Evolutionary conservation across 768 basidiomycete genomes (phyloP), one percentile per base, ranked within the genome.

Genomic region (Xerocomus brunneocitrinus): DNA sequence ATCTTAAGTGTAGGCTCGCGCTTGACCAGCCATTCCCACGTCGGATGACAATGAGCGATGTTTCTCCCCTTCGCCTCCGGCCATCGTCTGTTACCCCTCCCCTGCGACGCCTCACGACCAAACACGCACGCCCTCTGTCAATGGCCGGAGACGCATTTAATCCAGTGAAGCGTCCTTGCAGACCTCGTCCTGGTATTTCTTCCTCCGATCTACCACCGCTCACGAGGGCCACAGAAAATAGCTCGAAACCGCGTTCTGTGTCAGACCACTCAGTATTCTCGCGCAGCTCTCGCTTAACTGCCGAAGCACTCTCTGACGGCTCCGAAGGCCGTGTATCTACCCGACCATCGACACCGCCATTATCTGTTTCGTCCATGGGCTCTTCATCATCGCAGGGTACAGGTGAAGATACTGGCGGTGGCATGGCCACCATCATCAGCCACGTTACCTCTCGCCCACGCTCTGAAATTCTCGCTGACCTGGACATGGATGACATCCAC

Each of bases 341-440:
- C n/a, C 67, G 67, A 54, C 57, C 67, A 49, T 53, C 65, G 16
- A 68, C 67, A 35, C 67, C 67, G 8, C 67, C 65, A 38, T 47
- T 69, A 42, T 68, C 67, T 8, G 45, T 69, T 44, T 44, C 65
- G 36, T 67, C 66, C 10, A 62, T 55, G 34, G 41, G 50, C 25
- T 61, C 68, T 36, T 66, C 60, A 9, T 61, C 64, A 45, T 63
- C 61, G 49, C 61, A 60, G 52, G 58, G 60, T 14, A 30, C 39
- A n/a, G 43, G 52, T 52, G 57, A 58, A 49, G 63, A 58, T 22
- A 40, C 51, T 8, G 60, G 25, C 3, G 43, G 58, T 5, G 72
- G 73, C 32, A 63, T 61, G 41, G 75, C 73, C 36, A 75, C 68
- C 7, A 75, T 75, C 31, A 74, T 70, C 58, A 70, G 64, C 34